Evolutionary conservation across 768 basidiomycete genomes (phyloP), one percentile per base, ranked within the genome.

Genomic region (Xanthoconium stramineum): DNA sequence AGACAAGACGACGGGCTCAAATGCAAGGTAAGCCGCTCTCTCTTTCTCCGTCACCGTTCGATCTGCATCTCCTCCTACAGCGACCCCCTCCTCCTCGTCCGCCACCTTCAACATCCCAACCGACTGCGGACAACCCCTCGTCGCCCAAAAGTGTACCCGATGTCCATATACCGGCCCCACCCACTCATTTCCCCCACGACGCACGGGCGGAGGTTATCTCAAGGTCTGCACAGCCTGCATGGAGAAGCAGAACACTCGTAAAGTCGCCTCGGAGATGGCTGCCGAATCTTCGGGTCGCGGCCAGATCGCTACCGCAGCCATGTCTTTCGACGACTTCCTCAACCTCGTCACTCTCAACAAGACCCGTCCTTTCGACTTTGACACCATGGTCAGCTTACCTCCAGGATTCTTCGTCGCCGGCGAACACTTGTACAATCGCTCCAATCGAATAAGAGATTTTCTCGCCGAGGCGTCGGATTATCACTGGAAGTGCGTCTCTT

Each of bases 301-400:
- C n/a, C 69, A 72, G 63, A 72, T 72, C 58, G 71, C 71, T 20
- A 72, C 70, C 20, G 70, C 70, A 6, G 71, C 70, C 57, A 71
- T 72, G 63, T 62, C 63, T 20, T 62, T 72, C 39, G 70, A 71
- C 55, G 71, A 71, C 61, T 71, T 71, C 50, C 62, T 71, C 58
- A 65, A 53, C 55, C 69, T 71, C 48, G 63, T 71, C 56, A 68
- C 71, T 28, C 52, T 69, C 52, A 71, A 71, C 57, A 71, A 71
- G 64, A 57, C 48, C 0, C 61, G 66, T 12, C 71, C 71, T 0
- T 71, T 71, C 43, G 71, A 71, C 56, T 73, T 71, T 40, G 70
- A 71, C 29, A 71, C 68, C 24, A 72, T 71, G 71, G 70, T 71
- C 58, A 73, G 63, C 52, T 60, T 71, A 14, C 70, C 64, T 0